Percentiles rank a stretch among this genome's conserved stretches.
Evolutionary conservation across 23 red algal species (phyloP).

Genomic region (Cyanidium caldarium): DNA sequence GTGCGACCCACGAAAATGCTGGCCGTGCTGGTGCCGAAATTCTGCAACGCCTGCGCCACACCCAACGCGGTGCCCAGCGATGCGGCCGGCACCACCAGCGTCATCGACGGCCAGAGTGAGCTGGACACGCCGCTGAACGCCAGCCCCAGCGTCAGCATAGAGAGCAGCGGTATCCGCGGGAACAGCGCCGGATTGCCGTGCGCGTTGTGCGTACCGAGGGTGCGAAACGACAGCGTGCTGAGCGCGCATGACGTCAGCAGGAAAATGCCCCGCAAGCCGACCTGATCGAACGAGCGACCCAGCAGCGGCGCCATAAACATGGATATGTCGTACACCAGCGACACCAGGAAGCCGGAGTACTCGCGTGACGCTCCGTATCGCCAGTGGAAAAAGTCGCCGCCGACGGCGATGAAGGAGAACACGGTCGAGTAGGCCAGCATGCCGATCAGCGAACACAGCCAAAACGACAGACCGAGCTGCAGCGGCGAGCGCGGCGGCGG

Average conservation of each 20-base stretch:
- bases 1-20: slow-evolving; percentile 8
- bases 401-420: slow-evolving; percentile 20
- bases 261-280: not conserved
- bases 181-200: too few species aligned
- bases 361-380: not conserved
- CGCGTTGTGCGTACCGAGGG: not conserved
- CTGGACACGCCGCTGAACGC: slow-evolving; percentile 9
- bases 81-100: not conserved
- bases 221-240: not conserved
- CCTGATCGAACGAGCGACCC: slow-evolving; percentile 2
- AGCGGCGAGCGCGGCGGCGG: not conserved
- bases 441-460: slow-evolving; percentile 1
- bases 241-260: not conserved
- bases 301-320: slow-evolving; percentile 18
- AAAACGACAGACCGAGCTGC: slow-evolving; percentile 8
- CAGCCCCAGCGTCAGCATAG: slow-evolving; percentile 1
- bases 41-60: slow-evolving; percentile 18
- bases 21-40: slow-evolving; percentile 4
- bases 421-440: slow-evolving; percentile 13
- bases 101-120: slow-evolving; percentile 13
- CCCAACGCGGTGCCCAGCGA: slow-evolving; percentile 8
- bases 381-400: slow-evolving; percentile 6
- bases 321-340: slow-evolving; percentile 17
- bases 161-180: not conserved
- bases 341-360: not conserved